phyloP scores from a whole-genome alignment of 805 yeast genomes.

The Kluyveromyces siamensis region DNA sequence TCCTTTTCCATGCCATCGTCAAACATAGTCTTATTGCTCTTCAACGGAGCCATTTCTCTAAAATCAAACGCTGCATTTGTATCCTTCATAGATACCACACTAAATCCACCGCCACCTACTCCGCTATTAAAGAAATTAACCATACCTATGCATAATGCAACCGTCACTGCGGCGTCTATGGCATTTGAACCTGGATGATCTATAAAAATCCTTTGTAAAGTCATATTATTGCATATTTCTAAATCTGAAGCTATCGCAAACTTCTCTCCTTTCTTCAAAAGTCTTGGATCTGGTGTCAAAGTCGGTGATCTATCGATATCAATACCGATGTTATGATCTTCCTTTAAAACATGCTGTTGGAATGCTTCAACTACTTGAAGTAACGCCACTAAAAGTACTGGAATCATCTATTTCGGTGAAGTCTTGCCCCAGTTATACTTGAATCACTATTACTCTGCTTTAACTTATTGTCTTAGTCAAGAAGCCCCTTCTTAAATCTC shows the following conservation, averaged over 20 bases:
- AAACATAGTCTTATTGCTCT: conserved; percentile 59
- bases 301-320: conserved; percentile 29
- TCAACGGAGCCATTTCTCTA: conserved; percentile 76
- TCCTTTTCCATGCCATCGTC: conserved; percentile 32
- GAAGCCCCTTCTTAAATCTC: too few relatives aligned
- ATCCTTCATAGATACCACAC: conserved; percentile 35
- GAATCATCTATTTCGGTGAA: background rate
- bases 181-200: conserved; percentile 54
- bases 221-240: conserved; percentile 26
- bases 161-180: conserved; percentile 88
- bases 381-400: background rate
- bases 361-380: background rate
- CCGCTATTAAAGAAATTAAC: conserved; percentile 79
- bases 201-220: conserved; percentile 18
- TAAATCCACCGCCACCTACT: conserved; percentile 88
- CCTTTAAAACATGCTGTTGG: background rate
- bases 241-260: conserved; percentile 32
- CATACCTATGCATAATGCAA: conserved; percentile 81
- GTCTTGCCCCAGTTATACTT: background rate
- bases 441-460: background rate
- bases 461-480: too few relatives aligned
- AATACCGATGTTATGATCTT: conserved; percentile 32
- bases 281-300: conserved; percentile 25
- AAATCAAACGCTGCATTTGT: conserved; percentile 66
- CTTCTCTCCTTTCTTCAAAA: conserved; percentile 18